These are phyloP conservation scores for Alnus glutinosa DNA, from an alignment of 306 rosid species.

Conservation along the genomic window DNA sequence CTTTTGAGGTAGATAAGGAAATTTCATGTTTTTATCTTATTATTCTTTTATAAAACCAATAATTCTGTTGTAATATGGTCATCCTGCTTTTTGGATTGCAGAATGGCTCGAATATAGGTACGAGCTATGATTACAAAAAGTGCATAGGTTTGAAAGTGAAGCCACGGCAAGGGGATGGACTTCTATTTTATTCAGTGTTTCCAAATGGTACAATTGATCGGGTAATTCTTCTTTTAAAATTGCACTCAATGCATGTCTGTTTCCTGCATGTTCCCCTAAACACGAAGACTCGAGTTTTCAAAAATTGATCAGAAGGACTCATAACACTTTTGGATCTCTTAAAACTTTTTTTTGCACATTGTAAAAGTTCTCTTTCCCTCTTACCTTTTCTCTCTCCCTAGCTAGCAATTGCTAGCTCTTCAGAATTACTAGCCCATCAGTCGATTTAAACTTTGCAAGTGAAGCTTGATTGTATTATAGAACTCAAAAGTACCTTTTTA, in stretches of 20 bases:
- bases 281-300: not conserved
- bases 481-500: no score
- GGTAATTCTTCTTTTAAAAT: conserved; percentile 31
- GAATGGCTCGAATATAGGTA: conserved; percentile 44
- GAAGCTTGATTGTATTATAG: no score
- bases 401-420: not conserved
- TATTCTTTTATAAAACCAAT: conserved; percentile 4
- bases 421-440: no score
- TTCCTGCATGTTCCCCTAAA: not conserved
- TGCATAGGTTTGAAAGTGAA: conserved; percentile 69
- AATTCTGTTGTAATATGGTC: conserved; percentile 7
- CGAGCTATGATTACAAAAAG: conserved; percentile 45
- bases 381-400: not conserved
- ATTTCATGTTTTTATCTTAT: not conserved
- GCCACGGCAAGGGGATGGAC: conserved; percentile 66
- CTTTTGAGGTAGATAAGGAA: conserved; percentile 52
- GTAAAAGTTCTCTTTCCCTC: not conserved
- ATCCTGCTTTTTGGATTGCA: conserved; percentile 20
- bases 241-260: not conserved
- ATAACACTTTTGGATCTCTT: not conserved
- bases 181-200: conserved; percentile 58
- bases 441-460: no score
- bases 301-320: not conserved
- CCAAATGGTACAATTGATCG: conserved; percentile 59
- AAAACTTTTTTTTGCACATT: not conserved